Evolutionary conservation across 257 asterid species (phyloP).

Genomic region (Echium plantagineum): DNA sequence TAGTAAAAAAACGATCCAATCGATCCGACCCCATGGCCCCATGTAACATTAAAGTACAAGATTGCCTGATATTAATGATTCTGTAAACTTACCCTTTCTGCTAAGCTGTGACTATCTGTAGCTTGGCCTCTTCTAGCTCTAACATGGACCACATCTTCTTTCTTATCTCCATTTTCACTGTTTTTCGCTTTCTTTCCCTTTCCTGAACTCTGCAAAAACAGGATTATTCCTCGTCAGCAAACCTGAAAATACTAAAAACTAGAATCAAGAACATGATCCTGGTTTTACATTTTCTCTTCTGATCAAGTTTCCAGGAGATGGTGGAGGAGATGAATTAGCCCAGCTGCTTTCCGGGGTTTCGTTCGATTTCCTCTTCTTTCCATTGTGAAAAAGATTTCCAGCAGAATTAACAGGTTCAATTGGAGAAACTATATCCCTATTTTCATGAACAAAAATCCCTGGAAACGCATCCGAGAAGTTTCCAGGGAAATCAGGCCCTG

Average conservation of each 20-base stretch:
- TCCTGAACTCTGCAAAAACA: constrained; percentile 23
- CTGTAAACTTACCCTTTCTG: constrained; percentile 60
- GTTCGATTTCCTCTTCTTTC: constrained; percentile 2
- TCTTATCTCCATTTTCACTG: constrained; percentile 32
- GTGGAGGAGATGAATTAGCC: constrained; percentile 39
- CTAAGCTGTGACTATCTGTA: constrained; percentile 92
- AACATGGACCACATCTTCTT: constrained; percentile 61
- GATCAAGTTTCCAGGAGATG: constrained; percentile 30
- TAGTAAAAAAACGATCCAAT: no score
- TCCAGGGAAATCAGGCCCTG: not conserved
- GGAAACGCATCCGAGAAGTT: not conserved
- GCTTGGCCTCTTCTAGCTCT: constrained; percentile 95
- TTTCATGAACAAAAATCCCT: no score
- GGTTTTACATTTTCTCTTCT: constrained; percentile 28
- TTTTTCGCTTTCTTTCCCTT: constrained; percentile 37
- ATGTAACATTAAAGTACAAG: not conserved
- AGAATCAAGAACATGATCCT: not conserved
- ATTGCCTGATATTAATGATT: not conserved
- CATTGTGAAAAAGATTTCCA: no score
- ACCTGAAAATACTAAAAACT: not conserved
- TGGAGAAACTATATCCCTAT: no score
- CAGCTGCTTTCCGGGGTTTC: constrained; percentile 38
- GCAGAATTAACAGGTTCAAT: no score
- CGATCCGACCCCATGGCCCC: not conserved
- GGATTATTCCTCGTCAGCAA: not conserved